Evolutionary conservation across 2,329 filamentous ascomycete genomes (phyloP).

Genomic region (Aspergillus bombycis): DNA sequence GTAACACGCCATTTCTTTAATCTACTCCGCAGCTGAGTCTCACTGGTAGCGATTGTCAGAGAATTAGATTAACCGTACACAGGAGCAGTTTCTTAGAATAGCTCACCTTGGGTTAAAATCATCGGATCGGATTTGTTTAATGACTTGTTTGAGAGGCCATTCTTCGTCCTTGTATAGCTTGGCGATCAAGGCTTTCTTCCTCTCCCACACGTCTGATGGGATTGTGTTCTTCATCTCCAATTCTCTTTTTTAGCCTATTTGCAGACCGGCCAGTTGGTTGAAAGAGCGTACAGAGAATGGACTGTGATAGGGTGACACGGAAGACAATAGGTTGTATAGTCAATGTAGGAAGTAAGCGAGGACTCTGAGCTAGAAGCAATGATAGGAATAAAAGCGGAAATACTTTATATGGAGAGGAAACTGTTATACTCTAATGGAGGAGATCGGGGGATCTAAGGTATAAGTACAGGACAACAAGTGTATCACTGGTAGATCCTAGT

Average conservation of each 20-base stretch:
- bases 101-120: slow-evolving; percentile 49
- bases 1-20: slow-evolving; percentile 51
- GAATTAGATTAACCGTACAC: not conserved
- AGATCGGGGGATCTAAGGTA: slow-evolving; percentile 15
- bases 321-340: not conserved
- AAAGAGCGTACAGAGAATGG: not conserved
- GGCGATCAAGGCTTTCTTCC: slow-evolving; percentile 45
- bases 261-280: not conserved
- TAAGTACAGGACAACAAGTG: not conserved
- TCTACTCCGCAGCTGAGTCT: slow-evolving; percentile 48
- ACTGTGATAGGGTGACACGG: not conserved
- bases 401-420: not conserved
- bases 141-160: slow-evolving; percentile 50
- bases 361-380: not conserved
- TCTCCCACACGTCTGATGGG: slow-evolving; percentile 48
- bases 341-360: not conserved
- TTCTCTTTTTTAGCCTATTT: not conserved
- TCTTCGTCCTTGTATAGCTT: slow-evolving; percentile 48
- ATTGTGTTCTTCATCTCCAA: slow-evolving; percentile 46
- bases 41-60: slow-evolving; percentile 30
- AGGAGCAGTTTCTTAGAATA: not conserved
- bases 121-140: slow-evolving; percentile 46
- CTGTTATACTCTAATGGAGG: not conserved
- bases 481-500: slow-evolving; percentile 4
- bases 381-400: not conserved